Percentiles rank a stretch among this genome's conserved stretches.
Conservation (phyloP, 139 green algal genomes). For the Picochlorum sp. region DNA sequence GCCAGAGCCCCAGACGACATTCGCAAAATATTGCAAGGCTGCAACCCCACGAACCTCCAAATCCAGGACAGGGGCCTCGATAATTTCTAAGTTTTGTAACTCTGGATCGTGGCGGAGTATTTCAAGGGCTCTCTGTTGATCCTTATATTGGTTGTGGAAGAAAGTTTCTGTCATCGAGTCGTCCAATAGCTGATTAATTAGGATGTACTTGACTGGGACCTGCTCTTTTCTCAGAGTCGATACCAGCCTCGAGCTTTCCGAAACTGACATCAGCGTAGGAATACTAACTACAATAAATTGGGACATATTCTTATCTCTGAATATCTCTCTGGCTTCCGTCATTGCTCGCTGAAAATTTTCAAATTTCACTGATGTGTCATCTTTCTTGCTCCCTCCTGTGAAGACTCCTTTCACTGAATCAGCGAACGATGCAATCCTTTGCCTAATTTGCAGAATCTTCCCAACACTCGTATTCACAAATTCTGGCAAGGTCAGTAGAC, state of each 20-base stretch:
- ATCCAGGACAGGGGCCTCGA: constrained; percentile 83
- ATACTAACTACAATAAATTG: constrained; percentile 98
- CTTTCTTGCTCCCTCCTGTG: constrained; percentile 29
- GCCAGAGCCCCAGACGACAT: constrained; percentile 63
- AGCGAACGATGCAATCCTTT: constrained; percentile 60
- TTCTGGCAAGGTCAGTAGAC: constrained; percentile 90
- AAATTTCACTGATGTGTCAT: constrained; percentile 41
- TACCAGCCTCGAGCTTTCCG: constrained; percentile 75
- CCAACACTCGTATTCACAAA: constrained; percentile 85
- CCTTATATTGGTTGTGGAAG: constrained; percentile 42
- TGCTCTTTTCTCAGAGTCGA: constrained; percentile 40
- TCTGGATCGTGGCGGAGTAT: constrained; percentile 56
- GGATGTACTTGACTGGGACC: constrained; percentile 70
- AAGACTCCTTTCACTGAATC: constrained; percentile 79
- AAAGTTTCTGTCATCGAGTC: constrained; percentile 42
- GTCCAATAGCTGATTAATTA: constrained; percentile 86
- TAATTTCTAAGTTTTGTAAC: constrained; percentile 48
- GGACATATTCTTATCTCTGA: constrained; percentile 69
- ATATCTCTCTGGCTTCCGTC: constrained; percentile 76
- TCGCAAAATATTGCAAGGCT: constrained; percentile 90
- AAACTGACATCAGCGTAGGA: constrained; percentile 89
- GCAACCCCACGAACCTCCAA: constrained; percentile 87
- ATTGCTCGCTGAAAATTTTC: constrained; percentile 70
- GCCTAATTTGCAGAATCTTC: constrained; percentile 60
- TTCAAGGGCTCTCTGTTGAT: constrained; percentile 79